Conservation (phyloP, 208 protist genomes). For the Blastocrithidia nonstop region DNA sequence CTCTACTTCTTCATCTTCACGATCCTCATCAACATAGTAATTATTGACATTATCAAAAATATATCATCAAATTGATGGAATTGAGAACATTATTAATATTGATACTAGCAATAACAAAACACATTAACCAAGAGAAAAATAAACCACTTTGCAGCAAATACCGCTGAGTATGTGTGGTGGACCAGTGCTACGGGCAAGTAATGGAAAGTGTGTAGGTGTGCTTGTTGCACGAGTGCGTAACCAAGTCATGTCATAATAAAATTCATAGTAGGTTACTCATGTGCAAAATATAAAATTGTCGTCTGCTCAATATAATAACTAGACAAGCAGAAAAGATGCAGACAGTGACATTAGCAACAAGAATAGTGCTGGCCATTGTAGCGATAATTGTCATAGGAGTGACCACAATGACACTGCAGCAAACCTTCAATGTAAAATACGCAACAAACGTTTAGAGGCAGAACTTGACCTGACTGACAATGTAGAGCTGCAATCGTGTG, state of each 20-base stretch:
- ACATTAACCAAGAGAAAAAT: background rate
- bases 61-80: no score
- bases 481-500: slow-evolving; percentile 20
- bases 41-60: no score
- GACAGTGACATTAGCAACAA: background rate
- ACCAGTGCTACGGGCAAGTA: slow-evolving; percentile 61
- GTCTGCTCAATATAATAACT: background rate
- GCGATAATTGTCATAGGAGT: no score
- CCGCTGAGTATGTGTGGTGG: slow-evolving; percentile 71
- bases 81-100: background rate
- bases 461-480: slow-evolving; percentile 64
- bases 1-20: no score
- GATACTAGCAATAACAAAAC: background rate
- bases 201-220: slow-evolving; percentile 74
- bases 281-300: slow-evolving; percentile 5
- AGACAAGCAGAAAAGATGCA: background rate
- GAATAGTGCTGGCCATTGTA: no score
- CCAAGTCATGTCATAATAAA: slow-evolving; percentile 34
- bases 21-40: no score
- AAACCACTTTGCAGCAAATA: slow-evolving; percentile 9
- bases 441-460: slow-evolving; percentile 1
- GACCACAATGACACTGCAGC: no score
- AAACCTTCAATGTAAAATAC: no score
- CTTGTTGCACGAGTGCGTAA: slow-evolving; percentile 53
- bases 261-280: no score